Base-by-base conservation (phyloP, 2,329 filamentous ascomycete genomes). In the Claviceps humidiphila region DNA sequence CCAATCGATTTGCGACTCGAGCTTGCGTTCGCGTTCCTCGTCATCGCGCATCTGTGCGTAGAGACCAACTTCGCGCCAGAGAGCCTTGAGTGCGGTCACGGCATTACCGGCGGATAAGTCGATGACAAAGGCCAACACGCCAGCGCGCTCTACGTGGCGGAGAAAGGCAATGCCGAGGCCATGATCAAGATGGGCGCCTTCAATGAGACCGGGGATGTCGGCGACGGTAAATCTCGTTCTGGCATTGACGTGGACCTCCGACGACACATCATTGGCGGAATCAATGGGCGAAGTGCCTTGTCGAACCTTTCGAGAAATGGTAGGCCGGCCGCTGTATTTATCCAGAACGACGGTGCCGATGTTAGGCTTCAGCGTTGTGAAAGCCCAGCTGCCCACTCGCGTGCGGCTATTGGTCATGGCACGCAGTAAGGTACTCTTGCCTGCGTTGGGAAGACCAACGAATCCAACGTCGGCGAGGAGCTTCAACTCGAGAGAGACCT, bases 331-430 rank as follows among this genome's bases (percentile, higher is more conserved):
- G 53, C 82, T 83, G 70, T 93, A 80, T 64, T 90, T 81, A 66
- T 98, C 93, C 11, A 98, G 78, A 14, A 97, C 85, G 6, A 98
- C 89, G 0, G 93, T 98, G 49, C 93, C 93, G 51, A 98, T 94
- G 59, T 95, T 96, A 2, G 93, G 93, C 59, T 90, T 85, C 8
- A 98, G 75, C 0, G 93, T 98, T 3, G 93, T 98, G 66, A 98
- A 98, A 9, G 89, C 91, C 93, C 93, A 98, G 65, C 87, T 84
- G 42, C 93, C 93, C 34, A 98, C 82, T 41, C 93, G 81, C 1
- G 93, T 88, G 54, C 89, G 84, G 64, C 87, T 94, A 66, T 90
- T 90, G 60, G 84, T 95, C 60, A 98, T 72, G 3, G 90, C 84
- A 17, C 93, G 83, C 16, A 97, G 77, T 1, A 98, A 76, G 0